Base-by-base conservation (phyloP, 2,329 filamentous ascomycete genomes). In the Trichoderma arundinaceum region DNA sequence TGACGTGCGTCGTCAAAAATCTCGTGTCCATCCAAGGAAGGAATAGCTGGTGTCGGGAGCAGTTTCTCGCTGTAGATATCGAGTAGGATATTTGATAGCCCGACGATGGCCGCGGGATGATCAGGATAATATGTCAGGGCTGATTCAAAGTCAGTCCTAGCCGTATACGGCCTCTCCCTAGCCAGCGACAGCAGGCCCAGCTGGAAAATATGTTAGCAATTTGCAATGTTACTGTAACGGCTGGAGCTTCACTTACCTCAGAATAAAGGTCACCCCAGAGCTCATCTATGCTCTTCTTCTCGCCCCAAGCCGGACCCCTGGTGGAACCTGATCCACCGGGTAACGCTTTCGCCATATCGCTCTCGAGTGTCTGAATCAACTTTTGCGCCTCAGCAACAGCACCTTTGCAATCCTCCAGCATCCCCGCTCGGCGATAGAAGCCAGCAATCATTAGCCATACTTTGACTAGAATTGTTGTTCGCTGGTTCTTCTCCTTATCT, bases 391-490 rank as follows among this genome's bases (percentile, higher is more conserved):
- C 95, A 10, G 88, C 84, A 33, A 94, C 86, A 7, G 94, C 92
- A 60, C 89, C 91, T 71, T 86, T 87, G 12, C 91, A 88, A 75
- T 98, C 94, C 19, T 94, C 90, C 64, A 88, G 87, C 80, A 96
- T 88, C 8, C 86, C 86, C 7, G 94, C 92, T 61, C 92, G 87
- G 33, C 92, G 87, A 74, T 98, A 99, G 69, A 98, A 89, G 0
- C 90, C 90, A 2, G 92, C 90, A 68, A 97, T 92, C 74, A 95
- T 90, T 8, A 97, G 82, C 95, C 95, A 99, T 38, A 97, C 88
- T 69, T 90, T 90, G 19, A 93, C 81, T 15, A 99, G 75, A 10
- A 88, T 80, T 7, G 79, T 79, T 38, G 77, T 80, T 51, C 84
- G 81, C 61, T 83, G 82, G 35, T 80, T 78, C 69, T 78, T 80